These are phyloP conservation scores for Trametes sp. DNA, from an alignment of 1,284 basidiomycete genomes.

Conservation along the genomic window DNA sequence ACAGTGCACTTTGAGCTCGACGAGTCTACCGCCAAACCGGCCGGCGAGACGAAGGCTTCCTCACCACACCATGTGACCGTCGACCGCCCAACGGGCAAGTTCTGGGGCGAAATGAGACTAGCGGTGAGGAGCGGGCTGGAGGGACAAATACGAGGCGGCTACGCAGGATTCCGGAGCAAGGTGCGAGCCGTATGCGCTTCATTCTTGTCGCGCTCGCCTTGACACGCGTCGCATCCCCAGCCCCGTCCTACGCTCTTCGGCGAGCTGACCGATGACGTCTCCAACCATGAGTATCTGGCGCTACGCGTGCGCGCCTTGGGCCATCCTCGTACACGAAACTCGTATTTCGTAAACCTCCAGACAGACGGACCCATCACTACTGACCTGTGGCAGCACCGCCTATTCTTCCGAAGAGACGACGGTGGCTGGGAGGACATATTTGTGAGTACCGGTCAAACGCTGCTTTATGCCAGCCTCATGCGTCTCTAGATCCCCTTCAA, in stretches of 20 bases:
- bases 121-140: constrained; percentile 67
- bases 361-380: constrained; percentile 80
- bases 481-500: constrained; percentile 75
- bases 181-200: constrained; percentile 44
- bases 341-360: constrained; percentile 91
- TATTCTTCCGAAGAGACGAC: constrained; percentile 77
- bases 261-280: constrained; percentile 81
- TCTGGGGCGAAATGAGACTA: constrained; percentile 80
- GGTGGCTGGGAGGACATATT: constrained; percentile 87
- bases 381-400: constrained; percentile 90
- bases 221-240: constrained; percentile 42
- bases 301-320: constrained; percentile 79
- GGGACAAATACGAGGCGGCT: constrained; percentile 73
- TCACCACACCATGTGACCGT: constrained; percentile 43
- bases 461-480: constrained; percentile 17
- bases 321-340: constrained; percentile 72
- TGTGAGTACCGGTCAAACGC: constrained; percentile 52
- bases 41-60: constrained; percentile 47
- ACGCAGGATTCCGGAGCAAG: constrained; percentile 87
- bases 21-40: constrained; percentile 41
- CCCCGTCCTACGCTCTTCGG: constrained; percentile 81
- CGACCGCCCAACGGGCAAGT: constrained; percentile 59
- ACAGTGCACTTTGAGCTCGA: constrained; percentile 74
- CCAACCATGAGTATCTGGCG: constrained; percentile 79
- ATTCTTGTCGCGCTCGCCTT: background rate